Conservation (phyloP, 805 yeast species). For the Candida dendrica region DNA sequence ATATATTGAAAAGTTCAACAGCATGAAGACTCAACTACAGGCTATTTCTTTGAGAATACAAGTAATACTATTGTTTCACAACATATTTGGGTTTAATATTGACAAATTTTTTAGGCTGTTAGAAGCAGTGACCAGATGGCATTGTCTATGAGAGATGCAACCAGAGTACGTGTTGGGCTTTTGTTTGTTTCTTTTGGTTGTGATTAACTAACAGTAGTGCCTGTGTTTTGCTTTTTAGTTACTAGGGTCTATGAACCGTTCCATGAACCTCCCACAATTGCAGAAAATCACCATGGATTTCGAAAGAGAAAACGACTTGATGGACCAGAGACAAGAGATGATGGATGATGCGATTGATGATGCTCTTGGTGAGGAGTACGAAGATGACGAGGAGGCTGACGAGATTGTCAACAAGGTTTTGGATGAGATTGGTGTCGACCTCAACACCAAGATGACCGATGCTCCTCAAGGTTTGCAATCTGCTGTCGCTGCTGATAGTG, state of each 20-base stretch:
- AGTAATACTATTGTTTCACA: not conserved
- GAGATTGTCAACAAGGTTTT: constrained; percentile 86
- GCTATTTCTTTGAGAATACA: constrained; percentile 90
- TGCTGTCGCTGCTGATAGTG: constrained; percentile 19
- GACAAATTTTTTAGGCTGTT: constrained; percentile 38
- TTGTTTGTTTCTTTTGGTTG: too few species aligned
- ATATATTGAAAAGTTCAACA: constrained; percentile 78
- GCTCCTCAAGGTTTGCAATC: constrained; percentile 32
- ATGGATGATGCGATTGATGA: constrained; percentile 98
- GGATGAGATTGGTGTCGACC: constrained; percentile 93
- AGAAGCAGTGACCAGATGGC: constrained; percentile 95
- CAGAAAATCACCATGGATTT: constrained; percentile 91
- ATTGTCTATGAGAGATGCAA: constrained; percentile 89
- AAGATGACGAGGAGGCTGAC: constrained; percentile 83
- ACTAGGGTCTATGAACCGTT: constrained; percentile 78
- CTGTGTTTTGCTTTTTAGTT: constrained; percentile 22
- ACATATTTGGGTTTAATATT: too few species aligned
- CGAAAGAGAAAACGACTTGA: constrained; percentile 86
- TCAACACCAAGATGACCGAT: constrained; percentile 41
- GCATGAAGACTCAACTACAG: constrained; percentile 93
- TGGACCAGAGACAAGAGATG: constrained; percentile 98
- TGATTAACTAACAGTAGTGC: too few species aligned
- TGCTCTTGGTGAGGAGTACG: constrained; percentile 87
- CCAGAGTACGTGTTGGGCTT: constrained; percentile 39
- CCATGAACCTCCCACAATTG: constrained; percentile 86